phyloP scores from a whole-genome alignment of 345 rosid genomes.

The Salix purpurea region DNA sequence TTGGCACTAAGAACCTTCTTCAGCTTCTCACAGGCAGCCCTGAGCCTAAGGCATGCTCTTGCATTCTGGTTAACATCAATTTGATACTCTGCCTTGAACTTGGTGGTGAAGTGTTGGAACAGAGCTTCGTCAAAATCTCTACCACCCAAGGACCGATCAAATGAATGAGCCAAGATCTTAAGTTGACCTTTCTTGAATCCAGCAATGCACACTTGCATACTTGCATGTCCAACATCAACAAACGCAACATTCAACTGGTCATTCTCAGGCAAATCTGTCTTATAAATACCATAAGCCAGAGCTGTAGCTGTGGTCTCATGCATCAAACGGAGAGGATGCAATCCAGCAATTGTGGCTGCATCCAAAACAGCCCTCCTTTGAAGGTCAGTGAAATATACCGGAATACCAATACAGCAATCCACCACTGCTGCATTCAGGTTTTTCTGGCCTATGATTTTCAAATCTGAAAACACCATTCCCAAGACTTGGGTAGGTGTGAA shows the following conservation, averaged over 20 bases:
- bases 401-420: slow-evolving; percentile 95
- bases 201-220: slow-evolving; percentile 97
- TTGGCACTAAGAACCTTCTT: slow-evolving; percentile 96
- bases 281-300: slow-evolving; percentile 91
- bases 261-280: slow-evolving; percentile 87
- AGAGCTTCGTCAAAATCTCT: slow-evolving; percentile 92
- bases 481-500: slow-evolving; percentile 91
- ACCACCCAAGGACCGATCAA: slow-evolving; percentile 80
- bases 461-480: slow-evolving; percentile 80
- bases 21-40: slow-evolving; percentile 84
- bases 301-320: slow-evolving; percentile 97
- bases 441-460: slow-evolving; percentile 83
- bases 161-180: slow-evolving; percentile 70
- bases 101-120: slow-evolving; percentile 66
- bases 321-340: slow-evolving; percentile 77
- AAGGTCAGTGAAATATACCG: slow-evolving; percentile 83
- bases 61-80: slow-evolving; percentile 87
- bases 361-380: slow-evolving; percentile 91
- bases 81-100: slow-evolving; percentile 82
- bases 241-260: slow-evolving; percentile 83
- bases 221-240: slow-evolving; percentile 86
- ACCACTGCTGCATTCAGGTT: slow-evolving; percentile 81
- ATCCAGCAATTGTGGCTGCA: slow-evolving; percentile 90
- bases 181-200: slow-evolving; percentile 86
- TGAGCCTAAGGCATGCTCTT: slow-evolving; percentile 76